phyloP scores from a whole-genome alignment of 192 early-diverging fungal genomes.

The Gigaspora rosea region DNA sequence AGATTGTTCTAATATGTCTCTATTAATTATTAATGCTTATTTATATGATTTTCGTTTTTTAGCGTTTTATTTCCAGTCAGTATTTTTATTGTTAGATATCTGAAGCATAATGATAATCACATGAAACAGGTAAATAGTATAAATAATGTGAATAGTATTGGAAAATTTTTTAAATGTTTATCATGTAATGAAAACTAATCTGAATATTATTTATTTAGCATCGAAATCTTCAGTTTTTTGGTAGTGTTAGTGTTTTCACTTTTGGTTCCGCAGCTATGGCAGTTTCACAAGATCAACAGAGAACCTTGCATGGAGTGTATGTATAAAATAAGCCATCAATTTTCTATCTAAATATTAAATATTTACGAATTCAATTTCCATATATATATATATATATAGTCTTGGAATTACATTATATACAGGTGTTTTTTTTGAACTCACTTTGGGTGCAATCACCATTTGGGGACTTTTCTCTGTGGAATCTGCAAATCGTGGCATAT shows the following conservation, averaged over 20 bases:
- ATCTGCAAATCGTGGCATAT: constrained; percentile 24
- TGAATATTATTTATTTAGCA: background rate
- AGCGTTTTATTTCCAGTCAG: constrained; percentile 3
- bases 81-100: constrained; percentile 27
- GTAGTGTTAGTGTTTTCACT: constrained; percentile 15
- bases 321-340: background rate
- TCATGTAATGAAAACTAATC: no score
- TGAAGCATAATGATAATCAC: constrained; percentile 23
- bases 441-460: constrained; percentile 21
- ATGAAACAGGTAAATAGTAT: background rate
- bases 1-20: background rate
- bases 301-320: background rate
- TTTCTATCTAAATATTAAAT: background rate
- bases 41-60: background rate
- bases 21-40: background rate
- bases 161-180: no score
- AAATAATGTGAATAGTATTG: no score
- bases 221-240: constrained; percentile 29
- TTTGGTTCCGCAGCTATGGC: constrained; percentile 30
- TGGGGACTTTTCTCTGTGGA: background rate
- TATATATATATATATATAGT: background rate
- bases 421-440: constrained; percentile 20
- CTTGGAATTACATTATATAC: constrained; percentile 25
- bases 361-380: background rate
- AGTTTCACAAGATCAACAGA: background rate